Percentiles rank a stretch among this genome's conserved stretches.
Conservation (phyloP, 345 rosid species). For the Syzygium oleosum region DNA sequence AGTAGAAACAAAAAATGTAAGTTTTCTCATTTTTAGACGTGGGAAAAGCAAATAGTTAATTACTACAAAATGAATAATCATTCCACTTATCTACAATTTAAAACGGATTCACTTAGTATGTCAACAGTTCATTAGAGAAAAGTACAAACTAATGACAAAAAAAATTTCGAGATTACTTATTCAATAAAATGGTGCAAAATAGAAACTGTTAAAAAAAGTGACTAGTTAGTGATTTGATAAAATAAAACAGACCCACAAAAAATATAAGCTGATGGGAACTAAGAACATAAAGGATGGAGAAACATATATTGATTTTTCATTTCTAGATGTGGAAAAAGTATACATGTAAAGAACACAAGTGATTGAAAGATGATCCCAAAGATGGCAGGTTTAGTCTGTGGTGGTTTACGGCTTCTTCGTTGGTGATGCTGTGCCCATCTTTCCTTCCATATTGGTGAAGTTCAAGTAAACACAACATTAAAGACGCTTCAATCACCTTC, state of each 20-base stretch:
- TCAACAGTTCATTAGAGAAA: neutral
- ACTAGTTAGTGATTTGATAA: neutral
- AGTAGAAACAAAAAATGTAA: no score
- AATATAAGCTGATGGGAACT: neutral
- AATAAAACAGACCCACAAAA: neutral
- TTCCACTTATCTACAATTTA: no score
- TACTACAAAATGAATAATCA: no score
- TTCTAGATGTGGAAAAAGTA: neutral
- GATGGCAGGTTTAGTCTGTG: neutral
- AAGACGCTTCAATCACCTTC: neutral
- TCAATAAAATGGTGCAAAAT: neutral
- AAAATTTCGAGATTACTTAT: neutral
- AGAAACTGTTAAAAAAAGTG: no score
- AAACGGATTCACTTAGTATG: no score
- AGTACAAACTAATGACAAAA: neutral
- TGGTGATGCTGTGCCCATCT: neutral
- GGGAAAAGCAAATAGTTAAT: no score
- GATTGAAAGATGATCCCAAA: neutral
- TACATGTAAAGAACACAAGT: neutral
- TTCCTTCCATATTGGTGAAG: neutral
- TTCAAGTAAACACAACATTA: neutral
- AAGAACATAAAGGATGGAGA: neutral
- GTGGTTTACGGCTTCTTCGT: neutral
- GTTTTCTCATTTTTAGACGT: no score
- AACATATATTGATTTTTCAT: neutral